These are phyloP conservation scores for Exophiala dermatitidis DNA, from an alignment of 2,329 filamentous ascomycete species.

Conservation along the genomic window DNA sequence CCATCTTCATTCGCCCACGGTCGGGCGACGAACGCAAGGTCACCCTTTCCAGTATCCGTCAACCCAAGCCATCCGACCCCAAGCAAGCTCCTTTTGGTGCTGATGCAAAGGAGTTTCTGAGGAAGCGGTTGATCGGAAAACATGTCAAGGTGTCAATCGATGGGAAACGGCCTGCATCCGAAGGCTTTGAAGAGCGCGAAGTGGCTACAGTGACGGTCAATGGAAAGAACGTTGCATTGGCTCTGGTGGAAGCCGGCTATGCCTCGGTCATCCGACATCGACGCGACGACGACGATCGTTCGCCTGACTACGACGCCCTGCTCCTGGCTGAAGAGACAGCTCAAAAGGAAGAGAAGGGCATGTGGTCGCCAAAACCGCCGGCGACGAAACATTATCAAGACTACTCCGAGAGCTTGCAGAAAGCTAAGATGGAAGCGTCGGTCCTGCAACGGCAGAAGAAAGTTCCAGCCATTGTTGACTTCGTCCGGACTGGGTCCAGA, in stretches of 20 bases:
- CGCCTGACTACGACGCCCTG: slow-evolving; percentile 75
- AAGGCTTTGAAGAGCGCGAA: slow-evolving; percentile 89
- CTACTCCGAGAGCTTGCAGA: slow-evolving; percentile 85
- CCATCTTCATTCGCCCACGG: slow-evolving; percentile 78
- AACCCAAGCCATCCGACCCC: slow-evolving; percentile 80
- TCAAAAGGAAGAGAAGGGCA: slow-evolving; percentile 82
- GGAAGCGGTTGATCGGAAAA: slow-evolving; percentile 92
- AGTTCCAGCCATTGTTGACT: slow-evolving; percentile 89
- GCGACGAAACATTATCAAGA: slow-evolving; percentile 78
- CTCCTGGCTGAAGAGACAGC: slow-evolving; percentile 49
- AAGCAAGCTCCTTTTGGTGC: slow-evolving; percentile 82
- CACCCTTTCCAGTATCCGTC: slow-evolving; percentile 85
- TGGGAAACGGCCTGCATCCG: slow-evolving; percentile 79
- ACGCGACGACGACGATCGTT: slow-evolving; percentile 88
- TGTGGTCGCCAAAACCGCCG: slow-evolving; percentile 86
- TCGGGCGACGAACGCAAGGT: slow-evolving; percentile 79
- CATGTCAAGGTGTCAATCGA: slow-evolving; percentile 84
- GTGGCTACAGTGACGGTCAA: slow-evolving; percentile 80
- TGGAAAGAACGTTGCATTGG: slow-evolving; percentile 77
- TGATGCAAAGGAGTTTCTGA: slow-evolving; percentile 91
- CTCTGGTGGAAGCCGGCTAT: slow-evolving; percentile 86
- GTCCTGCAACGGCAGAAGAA: slow-evolving; percentile 85
- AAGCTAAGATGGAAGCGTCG: slow-evolving; percentile 88
- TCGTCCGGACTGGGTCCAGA: slow-evolving; percentile 91
- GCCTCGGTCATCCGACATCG: slow-evolving; percentile 90